Evolutionary conservation across 1,139 yeast species (phyloP).

Genomic region (Protomyces inundatus): DNA sequence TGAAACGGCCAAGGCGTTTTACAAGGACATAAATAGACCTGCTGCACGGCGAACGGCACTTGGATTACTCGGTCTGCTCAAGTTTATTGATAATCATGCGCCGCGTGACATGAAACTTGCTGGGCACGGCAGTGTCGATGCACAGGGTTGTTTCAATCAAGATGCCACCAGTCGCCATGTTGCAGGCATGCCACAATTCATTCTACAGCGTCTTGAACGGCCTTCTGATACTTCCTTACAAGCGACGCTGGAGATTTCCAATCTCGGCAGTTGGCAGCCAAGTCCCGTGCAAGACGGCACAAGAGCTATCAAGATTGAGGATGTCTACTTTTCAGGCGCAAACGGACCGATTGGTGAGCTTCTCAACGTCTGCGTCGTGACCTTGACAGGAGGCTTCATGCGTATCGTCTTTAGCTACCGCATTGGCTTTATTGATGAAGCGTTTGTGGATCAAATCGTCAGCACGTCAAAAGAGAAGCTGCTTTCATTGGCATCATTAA

Average conservation of each 20-base stretch:
- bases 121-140: neutral
- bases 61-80: neutral
- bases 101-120: neutral
- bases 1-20: slow-evolving; percentile 7
- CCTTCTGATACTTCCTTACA: neutral
- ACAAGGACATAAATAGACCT: slow-evolving; percentile 7
- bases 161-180: neutral
- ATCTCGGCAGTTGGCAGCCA: slow-evolving; percentile 4
- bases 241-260: slow-evolving; percentile 11
- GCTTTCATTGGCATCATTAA: too few relatives aligned
- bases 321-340: slow-evolving; percentile 7
- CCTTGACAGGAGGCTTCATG: slow-evolving; percentile 16
- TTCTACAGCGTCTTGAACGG: neutral
- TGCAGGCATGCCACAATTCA: slow-evolving; percentile 4
- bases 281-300: neutral
- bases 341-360: slow-evolving; percentile 14
- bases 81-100: neutral
- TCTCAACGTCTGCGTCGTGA: slow-evolving; percentile 10
- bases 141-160: too few relatives aligned
- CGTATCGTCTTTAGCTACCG: slow-evolving; percentile 6
- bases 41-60: neutral
- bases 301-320: neutral
- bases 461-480: too few relatives aligned
- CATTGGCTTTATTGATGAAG: neutral
- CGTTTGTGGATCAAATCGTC: neutral